These are phyloP conservation scores for Starmerella vitae DNA, from an alignment of 805 yeast genomes.

Conservation along the genomic window DNA sequence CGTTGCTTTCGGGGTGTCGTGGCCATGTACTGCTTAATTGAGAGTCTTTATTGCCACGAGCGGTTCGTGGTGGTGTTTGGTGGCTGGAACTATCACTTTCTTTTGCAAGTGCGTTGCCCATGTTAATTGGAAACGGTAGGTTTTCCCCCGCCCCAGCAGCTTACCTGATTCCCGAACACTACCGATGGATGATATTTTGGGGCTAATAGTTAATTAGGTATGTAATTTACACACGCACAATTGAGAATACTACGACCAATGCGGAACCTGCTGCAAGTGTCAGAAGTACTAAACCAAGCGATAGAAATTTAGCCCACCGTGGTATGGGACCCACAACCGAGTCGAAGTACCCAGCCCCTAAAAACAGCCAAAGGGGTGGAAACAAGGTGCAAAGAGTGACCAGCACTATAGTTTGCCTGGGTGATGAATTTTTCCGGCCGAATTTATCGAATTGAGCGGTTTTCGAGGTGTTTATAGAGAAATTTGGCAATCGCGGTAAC, in stretches of 20 bases:
- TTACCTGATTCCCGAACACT: too few relatives aligned
- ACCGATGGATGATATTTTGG: too few relatives aligned
- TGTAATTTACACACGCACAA: constrained; percentile 14
- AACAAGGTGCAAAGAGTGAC: constrained; percentile 21
- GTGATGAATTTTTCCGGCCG: constrained; percentile 18
- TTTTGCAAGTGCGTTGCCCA: too few relatives aligned
- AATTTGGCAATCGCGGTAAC: too few relatives aligned
- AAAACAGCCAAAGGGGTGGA: constrained; percentile 31
- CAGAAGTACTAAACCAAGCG: constrained; percentile 27
- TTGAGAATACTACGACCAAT: constrained; percentile 37
- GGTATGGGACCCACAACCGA: constrained; percentile 25
- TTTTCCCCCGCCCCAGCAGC: too few relatives aligned
- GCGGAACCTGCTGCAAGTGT: constrained; percentile 32
- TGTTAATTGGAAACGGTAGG: too few relatives aligned
- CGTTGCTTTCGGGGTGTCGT: too few relatives aligned
- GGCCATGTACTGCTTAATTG: too few relatives aligned
- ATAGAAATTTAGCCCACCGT: constrained; percentile 22
- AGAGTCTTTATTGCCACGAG: too few relatives aligned
- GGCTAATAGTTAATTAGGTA: not conserved
- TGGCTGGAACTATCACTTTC: too few relatives aligned
- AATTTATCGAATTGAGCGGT: constrained; percentile 18
- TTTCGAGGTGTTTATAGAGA: too few relatives aligned
- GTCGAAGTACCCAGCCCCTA: constrained; percentile 30
- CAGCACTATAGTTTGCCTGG: constrained; percentile 15
- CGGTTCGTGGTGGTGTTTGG: too few relatives aligned